These are phyloP conservation scores for Clarireedia paspali DNA, from an alignment of 2,329 filamentous ascomycete genomes.

Conservation along the genomic window DNA sequence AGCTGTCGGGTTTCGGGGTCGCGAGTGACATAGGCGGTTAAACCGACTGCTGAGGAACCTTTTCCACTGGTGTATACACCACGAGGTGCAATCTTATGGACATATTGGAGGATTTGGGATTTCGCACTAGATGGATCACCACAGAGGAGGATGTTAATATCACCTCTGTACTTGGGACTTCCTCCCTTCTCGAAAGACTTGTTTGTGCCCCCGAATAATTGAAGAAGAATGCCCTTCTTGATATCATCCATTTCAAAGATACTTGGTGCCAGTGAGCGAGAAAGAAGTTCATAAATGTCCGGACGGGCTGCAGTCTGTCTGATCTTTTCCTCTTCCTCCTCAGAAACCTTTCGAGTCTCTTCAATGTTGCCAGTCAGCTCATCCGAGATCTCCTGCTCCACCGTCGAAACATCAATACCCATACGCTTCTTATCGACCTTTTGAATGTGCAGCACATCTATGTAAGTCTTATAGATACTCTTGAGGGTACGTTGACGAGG, in stretches of 20 bases:
- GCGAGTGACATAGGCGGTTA: conserved; percentile 70
- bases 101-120: conserved; percentile 87
- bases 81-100: conserved; percentile 95
- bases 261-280: conserved; percentile 85
- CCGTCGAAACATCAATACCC: conserved; percentile 82
- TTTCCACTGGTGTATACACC: conserved; percentile 73
- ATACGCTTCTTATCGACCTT: conserved; percentile 94
- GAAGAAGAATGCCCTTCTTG: conserved; percentile 95
- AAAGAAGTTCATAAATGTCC: conserved; percentile 88
- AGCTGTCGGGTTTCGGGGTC: conserved; percentile 67
- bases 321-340: conserved; percentile 87
- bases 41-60: conserved; percentile 67
- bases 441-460: conserved; percentile 91
- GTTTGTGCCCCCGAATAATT: conserved; percentile 95
- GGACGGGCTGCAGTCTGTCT: conserved; percentile 67
- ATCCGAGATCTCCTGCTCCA: conserved; percentile 65
- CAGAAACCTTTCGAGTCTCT: conserved; percentile 72
- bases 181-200: conserved; percentile 96
- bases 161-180: conserved; percentile 89
- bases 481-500: conserved; percentile 88
- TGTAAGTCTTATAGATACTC: conserved; percentile 95
- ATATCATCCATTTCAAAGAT: conserved; percentile 98
- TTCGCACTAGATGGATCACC: conserved; percentile 96
- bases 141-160: conserved; percentile 94
- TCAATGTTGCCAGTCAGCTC: conserved; percentile 62